Conservation (phyloP, 805 yeast species). For the Ogataea neopini region DNA sequence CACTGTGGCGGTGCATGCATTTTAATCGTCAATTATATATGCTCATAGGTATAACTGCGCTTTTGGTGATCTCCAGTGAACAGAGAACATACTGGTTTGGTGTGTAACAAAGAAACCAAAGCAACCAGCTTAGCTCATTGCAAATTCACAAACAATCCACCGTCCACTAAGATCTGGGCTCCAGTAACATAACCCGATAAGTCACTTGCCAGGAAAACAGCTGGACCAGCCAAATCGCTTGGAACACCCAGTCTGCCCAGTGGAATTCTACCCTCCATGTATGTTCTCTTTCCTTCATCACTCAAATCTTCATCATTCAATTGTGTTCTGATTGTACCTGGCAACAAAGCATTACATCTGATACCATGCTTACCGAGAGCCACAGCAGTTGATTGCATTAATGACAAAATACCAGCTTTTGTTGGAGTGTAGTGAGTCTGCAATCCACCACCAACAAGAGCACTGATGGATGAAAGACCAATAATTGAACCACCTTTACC, state of each 20-base stretch:
- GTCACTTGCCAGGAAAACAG: slow-evolving; percentile 42
- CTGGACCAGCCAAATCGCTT: slow-evolving; percentile 44
- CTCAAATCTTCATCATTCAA: slow-evolving; percentile 45
- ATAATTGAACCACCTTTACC: slow-evolving; percentile 51
- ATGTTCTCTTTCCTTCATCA: slow-evolving; percentile 35
- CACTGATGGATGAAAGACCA: slow-evolving; percentile 44
- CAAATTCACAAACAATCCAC: slow-evolving; percentile 47
- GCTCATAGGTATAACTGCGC: no score
- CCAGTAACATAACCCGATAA: slow-evolving; percentile 41
- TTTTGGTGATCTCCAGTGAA: no score
- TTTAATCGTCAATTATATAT: no score
- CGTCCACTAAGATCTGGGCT: slow-evolving; percentile 45
- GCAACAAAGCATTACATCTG: slow-evolving; percentile 46
- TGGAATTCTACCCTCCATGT: slow-evolving; percentile 44
- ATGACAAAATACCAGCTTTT: slow-evolving; percentile 45
- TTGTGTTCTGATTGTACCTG: slow-evolving; percentile 46
- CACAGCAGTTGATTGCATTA: slow-evolving; percentile 46
- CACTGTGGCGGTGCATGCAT: not conserved
- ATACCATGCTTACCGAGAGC: slow-evolving; percentile 46
- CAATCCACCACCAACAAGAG: slow-evolving; percentile 46
- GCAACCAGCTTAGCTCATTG: no score
- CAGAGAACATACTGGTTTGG: no score
- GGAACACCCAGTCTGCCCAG: slow-evolving; percentile 41
- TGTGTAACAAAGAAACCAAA: no score
- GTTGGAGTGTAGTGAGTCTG: slow-evolving; percentile 51